A percentile compares a stretch with the other conserved stretches of the same genome.
Evolutionary conservation across 306 rosid genomes (phyloP).

Genomic region (Prunus dulcis): DNA sequence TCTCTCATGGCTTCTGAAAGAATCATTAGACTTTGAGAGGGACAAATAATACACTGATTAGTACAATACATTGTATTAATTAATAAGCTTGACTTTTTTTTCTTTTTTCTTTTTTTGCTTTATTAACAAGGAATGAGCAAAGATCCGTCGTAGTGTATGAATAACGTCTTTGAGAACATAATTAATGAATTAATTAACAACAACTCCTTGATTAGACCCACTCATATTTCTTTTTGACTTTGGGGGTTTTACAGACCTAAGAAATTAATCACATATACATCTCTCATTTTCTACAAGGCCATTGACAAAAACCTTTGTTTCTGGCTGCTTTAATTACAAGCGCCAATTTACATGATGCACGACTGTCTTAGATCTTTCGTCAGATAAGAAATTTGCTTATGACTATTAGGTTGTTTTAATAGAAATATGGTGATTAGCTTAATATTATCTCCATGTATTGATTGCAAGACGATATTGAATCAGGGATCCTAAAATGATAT

Average conservation of each 20-base stretch:
- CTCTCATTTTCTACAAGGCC: no score
- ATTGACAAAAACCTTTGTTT: no score
- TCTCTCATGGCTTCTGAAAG: constrained; percentile 38
- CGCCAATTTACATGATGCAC: no score
- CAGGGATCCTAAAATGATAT: no score
- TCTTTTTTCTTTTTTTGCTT: constrained; percentile 24
- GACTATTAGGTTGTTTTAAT: no score
- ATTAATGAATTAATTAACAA: constrained; percentile 13
- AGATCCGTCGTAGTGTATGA: constrained; percentile 26
- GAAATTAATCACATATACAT: neutral
- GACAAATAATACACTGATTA: constrained; percentile 19
- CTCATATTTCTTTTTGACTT: constrained; percentile 3
- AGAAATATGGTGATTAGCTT: no score
- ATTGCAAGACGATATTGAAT: no score
- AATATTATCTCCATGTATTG: no score
- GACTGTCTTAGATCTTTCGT: no score
- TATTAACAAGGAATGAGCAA: constrained; percentile 37
- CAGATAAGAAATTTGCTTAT: no score
- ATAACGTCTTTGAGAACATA: constrained; percentile 38
- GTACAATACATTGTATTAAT: neutral
- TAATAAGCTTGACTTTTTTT: constrained; percentile 38
- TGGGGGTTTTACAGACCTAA: neutral
- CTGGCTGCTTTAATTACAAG: no score
- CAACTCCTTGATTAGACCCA: neutral
- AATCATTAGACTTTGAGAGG: constrained; percentile 41